Base-by-base conservation (phyloP, 2,329 filamentous ascomycete genomes). In the Graphilbum ipis-grandicollis region DNA sequence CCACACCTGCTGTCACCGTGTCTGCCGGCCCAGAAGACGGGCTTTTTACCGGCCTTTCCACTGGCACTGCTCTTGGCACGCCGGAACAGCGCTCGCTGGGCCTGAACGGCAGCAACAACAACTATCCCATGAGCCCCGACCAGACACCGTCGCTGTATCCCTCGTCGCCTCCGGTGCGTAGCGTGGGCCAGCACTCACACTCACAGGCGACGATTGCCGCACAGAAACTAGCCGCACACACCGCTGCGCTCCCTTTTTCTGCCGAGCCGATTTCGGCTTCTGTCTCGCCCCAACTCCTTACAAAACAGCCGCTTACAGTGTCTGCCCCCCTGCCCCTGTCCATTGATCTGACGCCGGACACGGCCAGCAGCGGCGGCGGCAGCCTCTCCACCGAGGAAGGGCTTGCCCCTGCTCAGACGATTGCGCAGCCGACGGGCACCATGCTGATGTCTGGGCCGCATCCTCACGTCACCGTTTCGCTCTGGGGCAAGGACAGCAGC, bases 381-480 rank as follows among this genome's bases (percentile, higher is more conserved):
- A 42, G 40, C 22, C 23, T 44, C 9, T 66, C 68, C 4, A 67
- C 64, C 41, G 65, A 69, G 47, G 66, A 67, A 47, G 58, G 57
- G 31, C 46, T 59, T 35, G 7, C 38, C n/a, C n/a, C n/a, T n/a
- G n/a, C n/a, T n/a, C n/a, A n/a, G n/a, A n/a, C n/a, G n/a, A n/a
- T n/a, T n/a, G n/a, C n/a, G 47, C 55, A 17, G 34, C 34, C 9
- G 46, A 56, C n/a, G n/a, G n/a, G n/a, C n/a, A n/a, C n/a, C n/a
- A n/a, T n/a, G 35, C 47, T 53, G 37, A 67, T 66, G 60, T 50
- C 56, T 23, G 50, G 54, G 17, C 61, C 59, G 41, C 72, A 69
- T 46, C 68, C 69, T 7, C 60, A 60, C 21, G 65, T 74, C 17
- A 70, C 62, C 6, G 65, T 73, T 34, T 73, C 69, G 1, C 54